Evolutionary conservation across 208 protist species (phyloP).

Genomic region (Leishmania braziliensis): DNA sequence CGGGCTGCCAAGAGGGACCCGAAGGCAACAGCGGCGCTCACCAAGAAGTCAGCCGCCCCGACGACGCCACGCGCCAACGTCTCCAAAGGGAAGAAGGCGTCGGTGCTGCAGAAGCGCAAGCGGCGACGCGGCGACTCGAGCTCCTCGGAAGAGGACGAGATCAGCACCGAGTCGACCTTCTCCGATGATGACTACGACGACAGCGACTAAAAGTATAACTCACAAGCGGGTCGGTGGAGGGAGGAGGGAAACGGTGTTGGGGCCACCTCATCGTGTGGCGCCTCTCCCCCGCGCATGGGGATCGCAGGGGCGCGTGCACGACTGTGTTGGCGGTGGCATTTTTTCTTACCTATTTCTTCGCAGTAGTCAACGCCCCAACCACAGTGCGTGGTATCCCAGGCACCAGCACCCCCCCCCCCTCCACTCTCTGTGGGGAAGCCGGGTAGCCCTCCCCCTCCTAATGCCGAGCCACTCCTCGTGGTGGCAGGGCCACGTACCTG

Average conservation of each 20-base stretch:
- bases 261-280: not conserved
- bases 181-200: conserved; percentile 22
- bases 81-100: conserved; percentile 22
- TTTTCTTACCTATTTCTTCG: not conserved
- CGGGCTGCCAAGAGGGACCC: conserved; percentile 3
- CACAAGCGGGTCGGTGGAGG: not conserved
- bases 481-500: too few relatives aligned
- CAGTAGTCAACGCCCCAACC: not conserved
- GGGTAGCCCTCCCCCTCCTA: not conserved
- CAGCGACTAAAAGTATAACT: conserved; percentile 14
- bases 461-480: too few relatives aligned
- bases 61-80: conserved; percentile 14
- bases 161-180: conserved; percentile 27
- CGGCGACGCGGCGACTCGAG: conserved; percentile 28
- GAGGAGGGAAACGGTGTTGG: not conserved
- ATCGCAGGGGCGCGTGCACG: not conserved
- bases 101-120: conserved; percentile 28
- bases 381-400: not conserved
- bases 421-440: not conserved
- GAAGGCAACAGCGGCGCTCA: conserved; percentile 6
- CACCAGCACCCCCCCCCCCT: too few relatives aligned
- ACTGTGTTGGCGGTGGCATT: not conserved
- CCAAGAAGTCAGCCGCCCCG: conserved; percentile 1
- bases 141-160: conserved; percentile 30
- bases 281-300: not conserved